Evolutionary conservation across 495 filamentous ascomycete genomes (phyloP), one percentile per base, ranked within the genome.

Genomic region (Talaromyces ruber): DNA sequence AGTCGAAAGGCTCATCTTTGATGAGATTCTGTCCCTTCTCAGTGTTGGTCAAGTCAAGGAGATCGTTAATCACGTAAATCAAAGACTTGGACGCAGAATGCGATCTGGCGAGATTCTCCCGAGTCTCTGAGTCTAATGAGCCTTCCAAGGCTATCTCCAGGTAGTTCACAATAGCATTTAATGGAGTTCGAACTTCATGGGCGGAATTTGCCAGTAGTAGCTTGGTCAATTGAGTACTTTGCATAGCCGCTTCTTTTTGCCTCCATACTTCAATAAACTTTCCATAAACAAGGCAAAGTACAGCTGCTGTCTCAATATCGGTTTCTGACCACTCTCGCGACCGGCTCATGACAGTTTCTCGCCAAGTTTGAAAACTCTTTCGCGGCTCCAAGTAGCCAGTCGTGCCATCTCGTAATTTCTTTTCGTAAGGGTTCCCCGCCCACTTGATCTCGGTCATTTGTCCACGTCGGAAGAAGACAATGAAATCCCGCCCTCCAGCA

Each of bases 81-180:
- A 97, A 76, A 1, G 91, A 96, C 70, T 96, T 96, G 1, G 93
- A 98, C n/a, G 93, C 93, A 11, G 92, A 95, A 67, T 98, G 91
- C 6, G 92, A 95, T 61, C 83, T 88, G 7, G 88, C 84, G 28
- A 98, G 78, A 64, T 95, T 95, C 18, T 97, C 93, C 26, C 93
- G 81, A 1, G 90, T 96, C 64, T 97, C 93, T 8, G 79, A 71
- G 66, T 97, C 92, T 2, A 97, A 79, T 0, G 84, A 74, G 2
- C 91, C 90, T 71, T 98, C 93, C 3, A 98, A 76, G 0, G 93
- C 93, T 64, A 97, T 97, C 67, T 98, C 93, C 2, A 98, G 77
- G 62, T 94, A 97, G 66, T 98, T 98, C 70, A 98, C 94, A 67
- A 98, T 95, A 22, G 93, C 93, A 71, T 97, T 97, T 4, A 98